Percentiles rank a stretch among this genome's conserved stretches.
Conservation (phyloP, 1,284 basidiomycete genomes). For the Grifola frondosa region DNA sequence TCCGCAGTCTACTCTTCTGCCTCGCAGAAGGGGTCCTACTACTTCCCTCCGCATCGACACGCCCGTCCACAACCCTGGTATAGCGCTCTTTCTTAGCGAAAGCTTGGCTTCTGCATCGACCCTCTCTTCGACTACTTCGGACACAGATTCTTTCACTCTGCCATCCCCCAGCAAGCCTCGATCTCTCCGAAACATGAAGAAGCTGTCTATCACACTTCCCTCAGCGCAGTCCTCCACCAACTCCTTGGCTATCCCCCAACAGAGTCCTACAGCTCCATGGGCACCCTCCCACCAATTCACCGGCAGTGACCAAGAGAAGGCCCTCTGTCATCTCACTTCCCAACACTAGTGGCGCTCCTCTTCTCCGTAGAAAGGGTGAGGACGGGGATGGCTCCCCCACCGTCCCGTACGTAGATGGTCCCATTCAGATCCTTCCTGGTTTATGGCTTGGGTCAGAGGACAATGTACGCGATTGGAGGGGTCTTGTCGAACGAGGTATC, state of each 20-base stretch:
- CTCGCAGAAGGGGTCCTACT: slow-evolving; percentile 56
- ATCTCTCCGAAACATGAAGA: slow-evolving; percentile 70
- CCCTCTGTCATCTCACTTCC: slow-evolving; percentile 69
- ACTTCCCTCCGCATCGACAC: slow-evolving; percentile 60
- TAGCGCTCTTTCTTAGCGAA: slow-evolving; percentile 49
- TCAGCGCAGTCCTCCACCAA: slow-evolving; percentile 57
- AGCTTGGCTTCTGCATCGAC: slow-evolving; percentile 45
- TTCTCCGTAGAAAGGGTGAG: slow-evolving; percentile 67
- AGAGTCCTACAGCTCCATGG: slow-evolving; percentile 27
- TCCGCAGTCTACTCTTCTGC: slow-evolving; percentile 31
- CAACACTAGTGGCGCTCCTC: slow-evolving; percentile 41
- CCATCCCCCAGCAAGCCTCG: slow-evolving; percentile 39
- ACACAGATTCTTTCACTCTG: slow-evolving; percentile 50
- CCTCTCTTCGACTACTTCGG: slow-evolving; percentile 52
- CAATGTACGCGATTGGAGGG: slow-evolving; percentile 79
- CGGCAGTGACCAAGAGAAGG: slow-evolving; percentile 40
- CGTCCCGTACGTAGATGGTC: slow-evolving; percentile 81
- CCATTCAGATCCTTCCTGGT: slow-evolving; percentile 85
- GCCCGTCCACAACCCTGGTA: slow-evolving; percentile 45
- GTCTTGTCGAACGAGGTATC: slow-evolving; percentile 73
- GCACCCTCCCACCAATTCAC: slow-evolving; percentile 31
- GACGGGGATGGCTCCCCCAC: slow-evolving; percentile 51
- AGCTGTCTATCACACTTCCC: slow-evolving; percentile 66
- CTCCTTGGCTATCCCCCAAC: slow-evolving; percentile 41
- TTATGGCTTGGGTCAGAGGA: slow-evolving; percentile 95